A percentile compares a stretch with the other conserved stretches of the same genome.
Evolutionary conservation across 1,284 basidiomycete species (phyloP).

Genomic region (Puccinia hordei): DNA sequence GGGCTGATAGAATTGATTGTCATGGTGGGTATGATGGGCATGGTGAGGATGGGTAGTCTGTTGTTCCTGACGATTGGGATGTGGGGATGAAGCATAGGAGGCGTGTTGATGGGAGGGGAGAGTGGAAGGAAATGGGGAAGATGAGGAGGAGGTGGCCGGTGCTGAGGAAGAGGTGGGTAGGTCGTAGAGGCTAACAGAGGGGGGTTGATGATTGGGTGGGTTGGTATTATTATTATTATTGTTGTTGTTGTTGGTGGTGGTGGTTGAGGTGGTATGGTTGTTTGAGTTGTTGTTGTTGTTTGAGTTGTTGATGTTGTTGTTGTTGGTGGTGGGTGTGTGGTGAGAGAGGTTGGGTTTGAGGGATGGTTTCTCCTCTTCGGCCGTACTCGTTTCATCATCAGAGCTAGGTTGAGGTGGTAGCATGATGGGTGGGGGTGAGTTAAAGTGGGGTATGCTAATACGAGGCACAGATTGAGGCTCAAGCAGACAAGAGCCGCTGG

Average conservation of each 20-base stretch:
- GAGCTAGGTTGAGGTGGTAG: slow-evolving; percentile 32
- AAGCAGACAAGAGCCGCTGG: neutral
- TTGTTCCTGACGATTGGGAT: slow-evolving; percentile 13
- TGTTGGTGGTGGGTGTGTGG: neutral
- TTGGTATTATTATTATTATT: too few relatives aligned
- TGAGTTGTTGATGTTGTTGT: too few relatives aligned
- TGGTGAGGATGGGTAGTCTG: neutral
- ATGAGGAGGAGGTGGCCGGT: slow-evolving; percentile 7
- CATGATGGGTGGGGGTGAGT: slow-evolving; percentile 24
- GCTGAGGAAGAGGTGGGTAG: slow-evolving; percentile 28
- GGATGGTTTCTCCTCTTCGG: slow-evolving; percentile 23
- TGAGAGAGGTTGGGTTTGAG: neutral
- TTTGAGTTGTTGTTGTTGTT: neutral
- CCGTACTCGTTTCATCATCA: slow-evolving; percentile 40
- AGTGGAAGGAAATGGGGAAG: slow-evolving; percentile 21
- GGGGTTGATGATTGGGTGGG: neutral
- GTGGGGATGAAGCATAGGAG: slow-evolving; percentile 15
- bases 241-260: neutral
- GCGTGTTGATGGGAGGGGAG: neutral
- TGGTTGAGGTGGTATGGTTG: neutral
- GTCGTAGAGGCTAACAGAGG: slow-evolving; percentile 25
- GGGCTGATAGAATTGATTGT: neutral
- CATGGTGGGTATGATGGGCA: neutral
- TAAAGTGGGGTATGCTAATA: neutral
- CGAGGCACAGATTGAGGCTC: slow-evolving; percentile 1